Evolutionary conservation across 2,329 filamentous ascomycete genomes (phyloP), one percentile per base, ranked within the genome.

Genomic region (Stachybotrys elegans): DNA sequence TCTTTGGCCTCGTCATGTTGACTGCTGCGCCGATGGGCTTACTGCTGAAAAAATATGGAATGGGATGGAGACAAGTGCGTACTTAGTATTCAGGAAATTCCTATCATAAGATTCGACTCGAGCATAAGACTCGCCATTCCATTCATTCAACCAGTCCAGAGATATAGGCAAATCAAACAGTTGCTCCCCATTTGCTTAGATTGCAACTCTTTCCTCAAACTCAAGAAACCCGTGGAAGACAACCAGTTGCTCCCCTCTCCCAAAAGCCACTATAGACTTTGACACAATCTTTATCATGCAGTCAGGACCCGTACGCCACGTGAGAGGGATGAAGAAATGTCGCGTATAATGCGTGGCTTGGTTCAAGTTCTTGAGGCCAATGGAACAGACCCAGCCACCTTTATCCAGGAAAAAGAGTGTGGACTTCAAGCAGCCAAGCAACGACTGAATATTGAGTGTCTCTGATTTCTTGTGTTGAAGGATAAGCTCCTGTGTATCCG

Each of bases 1-100:
- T 59, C 29, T 55, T 48, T 37, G 51, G 46, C 1, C 40, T 49
- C 17, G 44, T 48, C 4, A 43, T 47, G 40, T 17, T 44, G 48
- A 31, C 43, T 41, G 38, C 40, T 42, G 34, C 38, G 41, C 48
- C 42, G 22, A 43, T 46, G 22, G 48, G 47, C 42, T 46, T 43
- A 46, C 44, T 43, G 29, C 29, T 43, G 25, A 41, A 34, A 20
- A 20, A 17, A 14, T 17, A 42, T 19, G 37, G 39, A 11, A 9
- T 34, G 41, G 37, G 8, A n/a, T 43, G 40, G 22, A 35, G 31
- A 21, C n/a, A n/a, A n/a, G n/a, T n/a, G n/a, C n/a, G n/a, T n/a
- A n/a, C n/a, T n/a, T n/a, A n/a, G n/a, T n/a, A n/a, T n/a, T n/a
- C n/a, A n/a, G n/a, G n/a, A n/a, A n/a, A n/a, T n/a, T n/a, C n/a